Evolutionary conservation across 345 rosid species (phyloP).

Genomic region (Microcos paniculata): DNA sequence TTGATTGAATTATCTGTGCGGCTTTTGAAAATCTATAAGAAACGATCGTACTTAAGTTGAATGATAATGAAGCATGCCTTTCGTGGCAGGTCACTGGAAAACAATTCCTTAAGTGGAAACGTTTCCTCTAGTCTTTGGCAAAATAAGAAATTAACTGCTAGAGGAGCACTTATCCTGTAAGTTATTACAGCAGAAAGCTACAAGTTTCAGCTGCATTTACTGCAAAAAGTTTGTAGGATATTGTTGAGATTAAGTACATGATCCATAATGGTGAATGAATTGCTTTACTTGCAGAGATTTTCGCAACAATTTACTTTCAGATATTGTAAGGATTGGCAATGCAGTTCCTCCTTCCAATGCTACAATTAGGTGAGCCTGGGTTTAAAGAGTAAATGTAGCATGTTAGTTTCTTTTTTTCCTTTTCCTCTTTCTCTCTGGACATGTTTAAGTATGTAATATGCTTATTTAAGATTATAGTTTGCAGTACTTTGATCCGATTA

Average conservation of each 20-base stretch:
- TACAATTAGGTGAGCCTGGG: conserved; percentile 39
- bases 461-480: background rate
- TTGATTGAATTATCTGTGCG: background rate
- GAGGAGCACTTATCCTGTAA: conserved; percentile 22
- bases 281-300: conserved; percentile 44
- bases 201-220: background rate
- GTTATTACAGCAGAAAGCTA: conserved; percentile 10
- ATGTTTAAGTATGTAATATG: too few species aligned
- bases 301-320: conserved; percentile 43
- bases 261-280: background rate
- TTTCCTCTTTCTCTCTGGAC: background rate
- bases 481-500: background rate
- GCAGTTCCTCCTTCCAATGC: conserved; percentile 52
- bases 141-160: conserved; percentile 20
- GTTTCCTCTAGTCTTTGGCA: conserved; percentile 47
- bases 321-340: conserved; percentile 37
- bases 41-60: background rate
- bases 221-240: too few species aligned
- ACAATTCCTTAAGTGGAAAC: conserved; percentile 44
- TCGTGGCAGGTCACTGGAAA: conserved; percentile 38
- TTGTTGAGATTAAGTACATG: background rate
- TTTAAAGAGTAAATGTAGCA: background rate
- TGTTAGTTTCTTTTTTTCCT: background rate
- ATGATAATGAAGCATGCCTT: background rate
- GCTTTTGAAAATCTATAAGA: background rate